Base-by-base conservation (phyloP, 495 filamentous ascomycete species). In the Xylaria curta region DNA sequence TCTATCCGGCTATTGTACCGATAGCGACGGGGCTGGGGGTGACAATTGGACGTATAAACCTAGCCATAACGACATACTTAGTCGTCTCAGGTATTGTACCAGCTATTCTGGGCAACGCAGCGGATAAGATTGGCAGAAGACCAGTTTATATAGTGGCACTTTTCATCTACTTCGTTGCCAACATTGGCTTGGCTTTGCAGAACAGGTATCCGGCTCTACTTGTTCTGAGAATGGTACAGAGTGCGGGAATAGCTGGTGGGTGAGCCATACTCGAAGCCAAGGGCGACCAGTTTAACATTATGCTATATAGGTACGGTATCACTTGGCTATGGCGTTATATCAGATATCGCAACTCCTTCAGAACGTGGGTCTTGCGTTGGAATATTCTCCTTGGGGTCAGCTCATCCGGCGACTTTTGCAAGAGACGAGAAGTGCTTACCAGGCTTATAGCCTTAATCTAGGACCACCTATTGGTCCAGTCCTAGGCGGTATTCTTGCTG, bases 1-100 rank as follows among this genome's bases (percentile, higher is more conserved):
- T 81, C 73, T 77, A 82, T 21, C 82, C 82, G 4, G 75, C 77
- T 6, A 44, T 84, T 24, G 69, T 72, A 0, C 74, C 71, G 3
- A 79, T 81, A 31, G 68, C 74, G 17, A 9, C 26, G 40, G 70
- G 31, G 6, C 31, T 60, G 3, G 28, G 58, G 8, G 58, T 60
- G 33, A 60, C 58, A 4, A 21, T 60, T 8, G 58, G 58, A 8
- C 58, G 4, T 12, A 1, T 60, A 21, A 56, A 56, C 26, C 17
- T 56, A 3, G 53, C 53, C 13, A 56, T 56, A 5, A 56, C 53
- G 8, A 56, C 53, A 26, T 56, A 56, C 13, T 5, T 56, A 13
- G 26, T 56, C 26, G 26, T 56, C 4, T 56, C 53, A 5, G 53
- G 53, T 1, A 56, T 56, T 7, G 53, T 56, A 17, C 53, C 53